Percentiles rank a stretch among this genome's conserved stretches.
phyloP scores from a whole-genome alignment of 768 basidiomycete species.

The Hysterangium stoloniferum region DNA sequence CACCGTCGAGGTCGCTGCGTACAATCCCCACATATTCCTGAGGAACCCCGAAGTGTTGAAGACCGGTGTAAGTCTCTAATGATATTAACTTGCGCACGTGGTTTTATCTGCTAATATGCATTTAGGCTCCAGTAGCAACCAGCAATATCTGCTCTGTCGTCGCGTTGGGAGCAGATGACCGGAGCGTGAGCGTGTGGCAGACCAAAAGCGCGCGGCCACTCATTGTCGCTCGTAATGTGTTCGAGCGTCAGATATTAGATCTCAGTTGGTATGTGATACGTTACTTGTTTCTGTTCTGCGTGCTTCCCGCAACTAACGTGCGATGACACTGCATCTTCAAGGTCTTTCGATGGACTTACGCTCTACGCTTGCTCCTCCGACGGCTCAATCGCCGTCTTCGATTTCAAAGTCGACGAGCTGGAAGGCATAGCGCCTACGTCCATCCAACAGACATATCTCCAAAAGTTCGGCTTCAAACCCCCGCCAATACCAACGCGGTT shows the following conservation, averaged over 20 bases:
- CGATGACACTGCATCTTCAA: slow-evolving; percentile 23
- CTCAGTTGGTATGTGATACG: slow-evolving; percentile 72
- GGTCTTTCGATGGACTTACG: slow-evolving; percentile 89
- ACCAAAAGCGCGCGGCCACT: slow-evolving; percentile 87
- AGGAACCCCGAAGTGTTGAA: slow-evolving; percentile 46
- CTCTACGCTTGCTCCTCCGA: slow-evolving; percentile 95
- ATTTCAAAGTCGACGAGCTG: slow-evolving; percentile 71
- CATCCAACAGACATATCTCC: slow-evolving; percentile 72
- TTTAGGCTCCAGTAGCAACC: slow-evolving; percentile 47
- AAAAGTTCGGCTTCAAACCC: slow-evolving; percentile 68
- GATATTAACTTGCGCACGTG: too few relatives aligned
- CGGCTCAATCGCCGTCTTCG: slow-evolving; percentile 85
- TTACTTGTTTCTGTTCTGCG: slow-evolving; percentile 5
- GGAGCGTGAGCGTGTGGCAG: slow-evolving; percentile 93
- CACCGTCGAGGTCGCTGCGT: slow-evolving; percentile 89
- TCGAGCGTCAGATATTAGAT: slow-evolving; percentile 92
- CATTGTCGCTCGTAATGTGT: slow-evolving; percentile 89
- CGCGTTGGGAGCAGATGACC: slow-evolving; percentile 89
- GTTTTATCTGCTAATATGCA: not conserved
- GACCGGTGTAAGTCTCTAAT: not conserved
- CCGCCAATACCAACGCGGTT: slow-evolving; percentile 32
- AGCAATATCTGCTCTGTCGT: slow-evolving; percentile 87
- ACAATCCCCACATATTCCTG: slow-evolving; percentile 92
- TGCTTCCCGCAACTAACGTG: not conserved
- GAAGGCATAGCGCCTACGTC: slow-evolving; percentile 71